Evolutionary conservation across 1,284 basidiomycete species (phyloP), one percentile per base, ranked within the genome.

Genomic region (Paramarasmius palmivorus): DNA sequence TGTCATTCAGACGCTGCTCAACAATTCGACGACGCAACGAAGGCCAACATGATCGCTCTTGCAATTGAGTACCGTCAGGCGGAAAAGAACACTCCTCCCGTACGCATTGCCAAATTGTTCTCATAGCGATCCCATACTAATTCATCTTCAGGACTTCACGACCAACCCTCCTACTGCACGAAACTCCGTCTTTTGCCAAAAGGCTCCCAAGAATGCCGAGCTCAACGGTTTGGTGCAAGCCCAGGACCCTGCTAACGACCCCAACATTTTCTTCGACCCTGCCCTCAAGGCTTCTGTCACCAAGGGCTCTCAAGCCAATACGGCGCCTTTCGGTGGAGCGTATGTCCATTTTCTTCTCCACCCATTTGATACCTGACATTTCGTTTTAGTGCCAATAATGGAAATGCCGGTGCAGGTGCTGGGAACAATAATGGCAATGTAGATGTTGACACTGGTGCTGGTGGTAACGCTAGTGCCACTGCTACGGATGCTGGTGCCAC

Each of bases 21-120:
- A 56, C 78, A 82, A 57, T 82, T 83, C 55, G 77, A 83, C 63
- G 72, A 65, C 26, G 66, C 75, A 14, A 82, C 79, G 1, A 75
- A 78, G 59, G 65, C 67, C 3, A 77, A 72, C 55, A 81, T 84
- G 81, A 73, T 86, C 59, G 68, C 71, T 4, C 68, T 83, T 51
- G 83, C 82, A 12, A 63, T 75, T 12, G 75, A 79, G 59, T 83
- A 83, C 64, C 77, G 82, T 47, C 78, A 83, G 60, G 73, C 67
- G 0, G 82, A 84, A 72, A 84, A 84, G 73, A 85, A 84, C 66
- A 83, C 82, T 1, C 80, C 81, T 63, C 82, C 81, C 25, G 79
- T 80, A 59, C 46, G 73, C 65, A n/a, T n/a, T 41, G 36, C 9
- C 17, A 25, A 26, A 2, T 9, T 36, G 34, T 25, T 50, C 39